Base-by-base conservation (phyloP, 768 basidiomycete species). In the Russula foetens region DNA sequence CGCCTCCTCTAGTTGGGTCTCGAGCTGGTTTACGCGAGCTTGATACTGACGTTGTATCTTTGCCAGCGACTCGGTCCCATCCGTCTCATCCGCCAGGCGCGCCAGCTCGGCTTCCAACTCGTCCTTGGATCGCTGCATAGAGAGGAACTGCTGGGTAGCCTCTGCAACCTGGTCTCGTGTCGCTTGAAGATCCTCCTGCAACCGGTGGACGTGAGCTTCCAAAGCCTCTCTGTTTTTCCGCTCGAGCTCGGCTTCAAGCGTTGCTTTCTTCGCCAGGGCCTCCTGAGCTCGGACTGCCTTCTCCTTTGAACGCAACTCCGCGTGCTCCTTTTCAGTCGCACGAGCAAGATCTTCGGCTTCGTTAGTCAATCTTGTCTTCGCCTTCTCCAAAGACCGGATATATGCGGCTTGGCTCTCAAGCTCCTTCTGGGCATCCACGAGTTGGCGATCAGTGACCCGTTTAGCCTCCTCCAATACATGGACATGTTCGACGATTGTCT, bases 401-500 rank as follows among this genome's bases (percentile, higher is more conserved):
- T 92, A 86, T 1, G 79, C 77, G 6, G 77, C 80, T 45, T 90
- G 85, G 61, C 85, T 84, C 71, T 85, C 79, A 33, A 96, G 72
- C 70, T 96, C 92, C 21, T 78, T 72, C 58, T 90, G 86, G 0
- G 93, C 88, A 2, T 91, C 90, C 21, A 78, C 82, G 17, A 98
- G 83, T 69, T 97, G 92, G 41, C 88, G 84, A 70, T 98, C 96
- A 1, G 96, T 95, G 58, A 96, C 85, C 38, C 85, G 85, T 72
- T 98, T 98, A 17, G 96, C 96, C 70, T 95, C 91, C 71, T 98
- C 94, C 12, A 96, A 79, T 29, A 98, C 96, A 70, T 98, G 87
- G 26, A 97, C 92, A 69, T 98, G 96, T 72, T 98, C 95, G 46
- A 98, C 94, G 60, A 97, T 95, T n/a, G 91, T 97, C 76, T 95